Percentiles rank a stretch among this genome's conserved stretches.
Evolutionary conservation across 2,329 filamentous ascomycete species (phyloP).

Genomic region (Fulvia fulva): DNA sequence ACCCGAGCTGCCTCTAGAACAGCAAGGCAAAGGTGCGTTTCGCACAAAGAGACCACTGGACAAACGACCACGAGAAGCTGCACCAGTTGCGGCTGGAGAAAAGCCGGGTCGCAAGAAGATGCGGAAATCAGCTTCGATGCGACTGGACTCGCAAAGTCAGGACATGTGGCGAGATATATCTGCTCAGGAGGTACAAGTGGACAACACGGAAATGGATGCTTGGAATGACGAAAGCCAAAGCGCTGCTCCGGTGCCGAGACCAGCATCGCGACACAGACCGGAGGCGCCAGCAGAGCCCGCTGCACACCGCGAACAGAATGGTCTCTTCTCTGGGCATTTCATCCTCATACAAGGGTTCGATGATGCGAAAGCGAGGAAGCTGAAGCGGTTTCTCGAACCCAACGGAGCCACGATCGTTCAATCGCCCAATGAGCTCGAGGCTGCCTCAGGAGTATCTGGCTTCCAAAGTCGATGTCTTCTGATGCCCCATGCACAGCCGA

Average conservation of each 20-base stretch:
- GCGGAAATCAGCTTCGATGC: slow-evolving; percentile 80
- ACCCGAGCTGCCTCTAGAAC: slow-evolving; percentile 62
- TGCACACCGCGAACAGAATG: slow-evolving; percentile 9
- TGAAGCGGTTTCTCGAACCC: slow-evolving; percentile 24
- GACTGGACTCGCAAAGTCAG: slow-evolving; percentile 73
- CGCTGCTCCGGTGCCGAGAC: slow-evolving; percentile 1
- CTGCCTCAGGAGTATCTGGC: slow-evolving; percentile 12
- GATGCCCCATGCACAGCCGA: slow-evolving; percentile 32
- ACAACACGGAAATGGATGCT: slow-evolving; percentile 21
- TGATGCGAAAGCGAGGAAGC: slow-evolving; percentile 14
- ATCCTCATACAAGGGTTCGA: slow-evolving; percentile 30
- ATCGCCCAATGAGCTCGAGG: slow-evolving; percentile 20
- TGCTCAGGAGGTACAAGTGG: slow-evolving; percentile 28
- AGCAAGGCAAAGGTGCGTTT: slow-evolving; percentile 74
- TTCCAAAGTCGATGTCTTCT: slow-evolving; percentile 24
- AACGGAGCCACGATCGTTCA: slow-evolving; percentile 32
- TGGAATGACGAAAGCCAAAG: slow-evolving; percentile 24
- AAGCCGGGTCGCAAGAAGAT: slow-evolving; percentile 68
- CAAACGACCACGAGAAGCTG: slow-evolving; percentile 55
- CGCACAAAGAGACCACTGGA: slow-evolving; percentile 44
- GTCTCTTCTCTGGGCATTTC: slow-evolving; percentile 30
- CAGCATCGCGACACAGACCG: not conserved
- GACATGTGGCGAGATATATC: slow-evolving; percentile 90
- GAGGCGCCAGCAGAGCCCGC: not conserved
- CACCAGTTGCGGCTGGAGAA: slow-evolving; percentile 16